phyloP scores from a whole-genome alignment of 345 rosid genomes.

The Salix suchowensis region DNA sequence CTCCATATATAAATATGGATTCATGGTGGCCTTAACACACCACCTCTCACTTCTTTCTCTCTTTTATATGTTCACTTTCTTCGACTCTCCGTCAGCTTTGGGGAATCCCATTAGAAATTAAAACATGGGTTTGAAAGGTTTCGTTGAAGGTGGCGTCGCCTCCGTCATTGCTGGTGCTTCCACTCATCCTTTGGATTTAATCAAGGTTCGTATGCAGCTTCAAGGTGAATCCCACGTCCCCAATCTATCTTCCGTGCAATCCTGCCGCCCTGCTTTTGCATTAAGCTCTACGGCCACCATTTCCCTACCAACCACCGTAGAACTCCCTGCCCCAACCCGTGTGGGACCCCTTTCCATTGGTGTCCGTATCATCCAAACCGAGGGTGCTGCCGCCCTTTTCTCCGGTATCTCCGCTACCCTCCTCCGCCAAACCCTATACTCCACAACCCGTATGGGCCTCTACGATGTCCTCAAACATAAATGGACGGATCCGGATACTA shows the following conservation, averaged over 20 bases:
- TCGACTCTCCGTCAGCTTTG: too few species aligned
- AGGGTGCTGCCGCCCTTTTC: not conserved
- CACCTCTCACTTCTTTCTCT: too few species aligned
- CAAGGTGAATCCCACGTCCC: not conserved
- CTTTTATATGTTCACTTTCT: too few species aligned
- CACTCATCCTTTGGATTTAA: conserved; percentile 10
- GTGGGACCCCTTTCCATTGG: not conserved
- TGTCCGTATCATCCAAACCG: not conserved
- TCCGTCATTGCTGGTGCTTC: conserved; percentile 4
- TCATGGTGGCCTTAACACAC: too few species aligned
- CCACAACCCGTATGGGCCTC: conserved; percentile 7
- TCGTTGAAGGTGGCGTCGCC: conserved; percentile 10
- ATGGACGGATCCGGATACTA: not conserved
- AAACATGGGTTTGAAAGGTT: conserved; percentile 10
- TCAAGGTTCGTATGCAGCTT: conserved; percentile 11
- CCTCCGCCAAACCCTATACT: conserved; percentile 1
- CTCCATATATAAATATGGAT: too few species aligned
- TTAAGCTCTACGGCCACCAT: not conserved
- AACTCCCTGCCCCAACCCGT: not conserved
- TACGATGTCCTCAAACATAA: not conserved
- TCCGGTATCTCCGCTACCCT: not conserved
- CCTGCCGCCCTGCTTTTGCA: not conserved
- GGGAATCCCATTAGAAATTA: not conserved
- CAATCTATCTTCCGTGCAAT: not conserved
- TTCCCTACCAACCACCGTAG: too few species aligned